Evolutionary conservation across 345 rosid species (phyloP), one percentile per base, ranked within the genome.

Genomic region (Eucalyptus coolabah): DNA sequence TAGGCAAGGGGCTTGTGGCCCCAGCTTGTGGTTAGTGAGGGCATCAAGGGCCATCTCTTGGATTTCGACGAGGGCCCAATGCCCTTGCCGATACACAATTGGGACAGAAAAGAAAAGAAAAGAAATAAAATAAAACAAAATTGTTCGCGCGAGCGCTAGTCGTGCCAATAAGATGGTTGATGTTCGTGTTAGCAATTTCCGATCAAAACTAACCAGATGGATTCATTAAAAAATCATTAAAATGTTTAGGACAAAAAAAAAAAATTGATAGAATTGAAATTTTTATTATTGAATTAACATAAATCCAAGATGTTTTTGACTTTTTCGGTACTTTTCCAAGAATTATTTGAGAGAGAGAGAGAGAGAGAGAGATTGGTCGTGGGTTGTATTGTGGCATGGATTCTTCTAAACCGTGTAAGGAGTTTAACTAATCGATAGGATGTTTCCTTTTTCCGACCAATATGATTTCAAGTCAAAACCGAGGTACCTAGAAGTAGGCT

Each of bases 91-190:
- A 8, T 53, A 53, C 59, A 4, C 11, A 19, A 3, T 19, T 53
- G 24, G 24, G 1, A 53, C 2, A 53, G 1, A 53, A 53, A 8
- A 53, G 59, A 53, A 53, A 53, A 19, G 4, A 18, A 53, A 51
- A 51, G 1, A 1, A 51, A 51, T 18, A 1, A 5, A 50, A 50
- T 50, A 53, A 53, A 53, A 53, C 2, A 18, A 53, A 53, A 7
- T 53, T 53, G 11, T 53, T 3, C 0, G 0, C 0, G 0, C 0
- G 5, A 53, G 59, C 5, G 0, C 2, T 53, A 0, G 24, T 53
- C 5, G 0, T 53, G 59, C 24, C 0, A 8, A 0, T 3, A 53
- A 19, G 4, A 53, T 53, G 24, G 24, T 53, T 19, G 24, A 53
- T 0, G 5, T 3, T 0, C 5, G 0, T 53, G 4, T 53, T 2